phyloP scores from a whole-genome alignment of 371 early-diverging fungal species.

The Apophysomyces sp. region DNA sequence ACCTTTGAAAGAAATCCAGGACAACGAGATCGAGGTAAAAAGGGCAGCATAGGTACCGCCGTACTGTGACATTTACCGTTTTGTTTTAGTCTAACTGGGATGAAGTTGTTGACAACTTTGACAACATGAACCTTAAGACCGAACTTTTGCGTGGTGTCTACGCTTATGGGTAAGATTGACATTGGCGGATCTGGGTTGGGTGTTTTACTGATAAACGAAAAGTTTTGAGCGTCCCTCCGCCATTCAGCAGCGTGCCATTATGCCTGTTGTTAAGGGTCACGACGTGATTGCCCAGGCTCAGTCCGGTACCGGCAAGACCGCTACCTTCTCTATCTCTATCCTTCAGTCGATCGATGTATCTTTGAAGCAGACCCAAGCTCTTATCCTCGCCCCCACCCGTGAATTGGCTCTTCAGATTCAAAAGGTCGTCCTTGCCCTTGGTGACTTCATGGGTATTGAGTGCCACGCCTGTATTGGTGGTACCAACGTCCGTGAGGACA shows the following conservation, averaged over 20 bases:
- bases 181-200: neutral
- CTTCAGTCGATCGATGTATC: slow-evolving; percentile 83
- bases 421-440: slow-evolving; percentile 81
- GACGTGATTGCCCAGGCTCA: slow-evolving; percentile 97
- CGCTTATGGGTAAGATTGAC: slow-evolving; percentile 72
- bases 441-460: slow-evolving; percentile 81
- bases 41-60: neutral
- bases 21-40: slow-evolving; percentile 27
- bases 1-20: slow-evolving; percentile 28
- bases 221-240: slow-evolving; percentile 89
- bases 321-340: slow-evolving; percentile 92
- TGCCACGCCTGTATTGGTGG: slow-evolving; percentile 92
- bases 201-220: neutral
- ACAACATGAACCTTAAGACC: slow-evolving; percentile 80
- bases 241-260: slow-evolving; percentile 93
- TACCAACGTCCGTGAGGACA: slow-evolving; percentile 82
- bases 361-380: slow-evolving; percentile 79
- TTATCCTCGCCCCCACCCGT: slow-evolving; percentile 90
- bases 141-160: slow-evolving; percentile 89
- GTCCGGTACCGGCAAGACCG: slow-evolving; percentile 98
- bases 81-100: slow-evolving; percentile 68
- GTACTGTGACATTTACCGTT: slow-evolving; percentile 1
- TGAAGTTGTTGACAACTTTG: slow-evolving; percentile 79
- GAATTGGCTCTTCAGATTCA: slow-evolving; percentile 93
- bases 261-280: slow-evolving; percentile 79